Evolutionary conservation across 805 yeast genomes (phyloP), one percentile per base, ranked within the genome.

Genomic region (Limtongia smithiae): DNA sequence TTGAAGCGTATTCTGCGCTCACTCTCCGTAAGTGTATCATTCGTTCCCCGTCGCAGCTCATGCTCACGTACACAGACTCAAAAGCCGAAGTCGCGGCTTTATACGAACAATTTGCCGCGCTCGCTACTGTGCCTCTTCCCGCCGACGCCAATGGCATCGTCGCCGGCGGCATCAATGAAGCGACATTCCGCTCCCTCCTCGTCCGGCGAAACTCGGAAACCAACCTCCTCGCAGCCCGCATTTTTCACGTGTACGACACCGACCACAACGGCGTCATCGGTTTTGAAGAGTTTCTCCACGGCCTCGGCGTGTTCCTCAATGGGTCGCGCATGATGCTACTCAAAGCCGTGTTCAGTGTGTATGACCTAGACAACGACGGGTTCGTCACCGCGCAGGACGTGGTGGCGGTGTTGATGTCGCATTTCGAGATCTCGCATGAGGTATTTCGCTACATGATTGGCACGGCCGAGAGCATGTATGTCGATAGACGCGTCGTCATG

Each of bases 191-290:
- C 20, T 38, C 34, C 14, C 40, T 56, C 3, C 46, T 49, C 7
- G 50, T 57, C 2, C 38, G 48, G 7, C 50, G 47, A 4, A 54
- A 47, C 20, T 17, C 48, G 11, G 40, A 46, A n/a, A 49, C 57
- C 9, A 56, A 54, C 31, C 38, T 50, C n/a, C 50, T 54, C 17
- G 37, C 48, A 14, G 54, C 44, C 24, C 38, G 53, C 14, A 48
- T 54, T 32, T 41, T 61, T 41, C 25, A 32, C 27, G 32, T 60
- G 41, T 57, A 56, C 40, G 60, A 60, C 50, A 20, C 28, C 8
- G 55, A 55, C 41, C 46, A 51, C 18, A 55, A 60, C 40, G 61
- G 62, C n/a, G 43, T 59, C 1, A 46, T 61, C 3, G 44, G 51
- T 9, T 63, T 60, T 41, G 47, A 44, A 22, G 63, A 60, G 15